Evolutionary conservation across 2,329 filamentous ascomycete genomes (phyloP).

Genomic region (Nectriaceae sp.): DNA sequence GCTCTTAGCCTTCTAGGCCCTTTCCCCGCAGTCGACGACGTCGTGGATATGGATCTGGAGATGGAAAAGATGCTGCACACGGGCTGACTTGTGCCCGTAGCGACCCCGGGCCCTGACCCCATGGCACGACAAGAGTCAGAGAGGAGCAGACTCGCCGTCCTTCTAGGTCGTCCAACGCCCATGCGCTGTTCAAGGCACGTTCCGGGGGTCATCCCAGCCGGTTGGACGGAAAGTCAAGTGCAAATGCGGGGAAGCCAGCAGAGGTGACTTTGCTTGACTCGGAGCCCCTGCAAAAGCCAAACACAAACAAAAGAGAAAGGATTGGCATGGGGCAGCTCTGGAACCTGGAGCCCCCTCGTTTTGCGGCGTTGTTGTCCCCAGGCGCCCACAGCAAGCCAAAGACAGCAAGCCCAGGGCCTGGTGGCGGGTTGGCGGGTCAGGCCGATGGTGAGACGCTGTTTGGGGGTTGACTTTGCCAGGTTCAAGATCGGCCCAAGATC

Average conservation of each 20-base stretch:
- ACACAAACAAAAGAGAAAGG: background rate
- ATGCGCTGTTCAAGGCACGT: too few relatives aligned
- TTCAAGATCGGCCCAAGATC: conserved; percentile 21
- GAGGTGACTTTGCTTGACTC: conserved; percentile 19
- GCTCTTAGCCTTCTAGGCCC: conserved; percentile 5
- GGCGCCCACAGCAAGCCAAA: background rate
- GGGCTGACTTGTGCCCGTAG: background rate
- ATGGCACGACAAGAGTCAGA: too few relatives aligned
- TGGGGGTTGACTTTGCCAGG: conserved; percentile 14
- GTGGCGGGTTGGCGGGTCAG: conserved; percentile 14
- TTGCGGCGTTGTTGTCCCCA: background rate
- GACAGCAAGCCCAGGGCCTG: conserved; percentile 3
- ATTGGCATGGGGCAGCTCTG: background rate
- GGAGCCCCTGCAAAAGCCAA: conserved; percentile 1
- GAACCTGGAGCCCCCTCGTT: background rate
- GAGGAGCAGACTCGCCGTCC: too few relatives aligned
- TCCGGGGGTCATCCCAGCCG: conserved; percentile 26
- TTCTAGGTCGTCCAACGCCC: too few relatives aligned
- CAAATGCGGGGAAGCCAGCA: conserved; percentile 28
- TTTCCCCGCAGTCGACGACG: conserved; percentile 16
- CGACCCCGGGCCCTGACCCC: too few relatives aligned
- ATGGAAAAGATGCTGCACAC: background rate
- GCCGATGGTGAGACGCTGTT: conserved; percentile 16
- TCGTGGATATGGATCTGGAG: background rate
- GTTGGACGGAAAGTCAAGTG: conserved; percentile 23